Evolutionary conservation across 1,284 basidiomycete species (phyloP).

Genomic region (Psilocybe mexicana): DNA sequence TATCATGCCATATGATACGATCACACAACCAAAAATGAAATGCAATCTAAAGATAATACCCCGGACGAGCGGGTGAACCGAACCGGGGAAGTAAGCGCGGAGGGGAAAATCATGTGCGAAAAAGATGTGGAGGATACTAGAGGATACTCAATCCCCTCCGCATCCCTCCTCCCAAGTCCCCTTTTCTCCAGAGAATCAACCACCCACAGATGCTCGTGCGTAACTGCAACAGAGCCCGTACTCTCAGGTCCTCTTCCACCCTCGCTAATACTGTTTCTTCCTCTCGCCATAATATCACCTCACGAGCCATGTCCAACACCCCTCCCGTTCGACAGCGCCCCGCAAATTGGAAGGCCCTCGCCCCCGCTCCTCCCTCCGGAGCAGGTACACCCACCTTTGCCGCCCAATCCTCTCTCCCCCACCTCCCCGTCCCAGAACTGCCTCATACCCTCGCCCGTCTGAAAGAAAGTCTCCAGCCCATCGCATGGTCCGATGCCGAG

Average conservation of each 20-base stretch:
- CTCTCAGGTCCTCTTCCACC: not conserved
- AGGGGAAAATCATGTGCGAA: not conserved
- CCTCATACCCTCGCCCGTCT: conserved; percentile 56
- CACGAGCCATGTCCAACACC: conserved; percentile 18
- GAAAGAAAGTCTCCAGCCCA: conserved; percentile 61
- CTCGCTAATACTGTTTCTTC: conserved; percentile 1
- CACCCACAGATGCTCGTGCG: conserved; percentile 17
- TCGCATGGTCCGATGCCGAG: conserved; percentile 64
- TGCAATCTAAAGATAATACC: too few species aligned
- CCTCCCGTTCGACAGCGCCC: conserved; percentile 30
- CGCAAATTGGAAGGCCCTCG: conserved; percentile 50
- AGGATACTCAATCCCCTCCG: too few species aligned
- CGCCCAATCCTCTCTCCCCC: conserved; percentile 46
- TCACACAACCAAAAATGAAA: too few species aligned
- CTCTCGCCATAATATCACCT: conserved; percentile 7
- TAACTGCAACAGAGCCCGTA: not conserved
- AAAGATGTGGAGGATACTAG: too few species aligned
- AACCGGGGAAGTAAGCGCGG: not conserved
- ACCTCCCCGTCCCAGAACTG: conserved; percentile 67
- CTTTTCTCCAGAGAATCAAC: not conserved
- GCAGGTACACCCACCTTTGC: conserved; percentile 43
- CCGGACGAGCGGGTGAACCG: not conserved
- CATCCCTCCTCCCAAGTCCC: not conserved
- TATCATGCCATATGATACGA: too few species aligned
- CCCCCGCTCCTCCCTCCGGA: conserved; percentile 39